Evolutionary conservation across 2,329 filamentous ascomycete species (phyloP).

Genomic region (Teratosphaeria gauchensis): DNA sequence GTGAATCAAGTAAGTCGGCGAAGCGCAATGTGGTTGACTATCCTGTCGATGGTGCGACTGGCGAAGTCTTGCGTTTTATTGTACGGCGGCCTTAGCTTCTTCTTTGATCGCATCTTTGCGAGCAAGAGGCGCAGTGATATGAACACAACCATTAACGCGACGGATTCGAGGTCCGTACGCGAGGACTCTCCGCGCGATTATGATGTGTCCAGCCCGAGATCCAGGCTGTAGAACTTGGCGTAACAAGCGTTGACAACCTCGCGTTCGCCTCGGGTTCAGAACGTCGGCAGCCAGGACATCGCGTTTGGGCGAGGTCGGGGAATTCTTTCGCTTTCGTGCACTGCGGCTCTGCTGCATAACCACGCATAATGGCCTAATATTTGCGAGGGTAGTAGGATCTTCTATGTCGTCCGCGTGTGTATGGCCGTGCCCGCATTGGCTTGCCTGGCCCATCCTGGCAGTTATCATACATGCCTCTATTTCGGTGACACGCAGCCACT

Average conservation of each 20-base stretch:
- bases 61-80: not conserved
- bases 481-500: not conserved
- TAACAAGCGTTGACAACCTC: not conserved
- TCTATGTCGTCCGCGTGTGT: not conserved
- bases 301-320: not conserved
- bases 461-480: not conserved
- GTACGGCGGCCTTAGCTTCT: too few species aligned
- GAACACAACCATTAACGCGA: not conserved
- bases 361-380: not conserved
- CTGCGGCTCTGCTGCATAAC: not conserved
- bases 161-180: not conserved
- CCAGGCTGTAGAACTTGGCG: not conserved
- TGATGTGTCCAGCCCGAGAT: not conserved
- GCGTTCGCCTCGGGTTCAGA: not conserved
- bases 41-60: not conserved
- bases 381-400: not conserved
- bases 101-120: not conserved
- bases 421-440: too few species aligned
- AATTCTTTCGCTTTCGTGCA: not conserved
- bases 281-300: not conserved
- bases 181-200: not conserved
- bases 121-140: not conserved
- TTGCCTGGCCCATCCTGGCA: not conserved
- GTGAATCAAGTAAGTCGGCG: not conserved
- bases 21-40: not conserved